A percentile compares a stretch with the other conserved stretches of the same genome.
phyloP scores from a whole-genome alignment of 2,329 filamentous ascomycete genomes.

The Fusarium buharicum region DNA sequence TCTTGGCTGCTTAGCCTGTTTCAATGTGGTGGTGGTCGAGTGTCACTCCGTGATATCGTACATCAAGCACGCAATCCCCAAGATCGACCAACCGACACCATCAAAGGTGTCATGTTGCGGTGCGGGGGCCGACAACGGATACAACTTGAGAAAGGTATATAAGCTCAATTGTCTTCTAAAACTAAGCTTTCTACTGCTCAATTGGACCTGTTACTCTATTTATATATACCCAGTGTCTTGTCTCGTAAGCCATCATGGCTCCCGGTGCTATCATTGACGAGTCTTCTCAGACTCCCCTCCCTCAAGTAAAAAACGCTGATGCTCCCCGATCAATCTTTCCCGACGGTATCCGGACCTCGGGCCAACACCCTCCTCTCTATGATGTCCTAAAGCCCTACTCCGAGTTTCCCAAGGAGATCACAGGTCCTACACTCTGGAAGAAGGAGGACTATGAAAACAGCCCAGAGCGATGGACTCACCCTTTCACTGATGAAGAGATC shows the following conservation, averaged over 20 bases:
- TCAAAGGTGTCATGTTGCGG: conserved; percentile 40
- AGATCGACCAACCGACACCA: conserved; percentile 9
- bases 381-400: conserved; percentile 72
- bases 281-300: conserved; percentile 21
- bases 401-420: conserved; percentile 76
- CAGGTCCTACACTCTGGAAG: conserved; percentile 78
- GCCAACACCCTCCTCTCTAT: conserved; percentile 78
- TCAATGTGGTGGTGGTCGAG: conserved; percentile 27
- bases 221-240: not conserved
- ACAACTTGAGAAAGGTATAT: conserved; percentile 22
- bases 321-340: conserved; percentile 53
- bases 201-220: conserved; percentile 1
- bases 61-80: conserved; percentile 44
- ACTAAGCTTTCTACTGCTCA: conserved; percentile 1
- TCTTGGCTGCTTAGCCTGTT: conserved; percentile 11
- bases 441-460: conserved; percentile 71
- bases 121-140: conserved; percentile 38
- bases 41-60: conserved; percentile 45
- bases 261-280: conserved; percentile 43
- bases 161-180: not conserved
- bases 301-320: conserved; percentile 40
- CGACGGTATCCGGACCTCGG: conserved; percentile 66
- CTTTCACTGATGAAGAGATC: conserved; percentile 73
- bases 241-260: conserved; percentile 32
- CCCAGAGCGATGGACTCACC: conserved; percentile 79